Conservation (phyloP, 2,329 filamentous ascomycete genomes). For the Beauveria australis region DNA sequence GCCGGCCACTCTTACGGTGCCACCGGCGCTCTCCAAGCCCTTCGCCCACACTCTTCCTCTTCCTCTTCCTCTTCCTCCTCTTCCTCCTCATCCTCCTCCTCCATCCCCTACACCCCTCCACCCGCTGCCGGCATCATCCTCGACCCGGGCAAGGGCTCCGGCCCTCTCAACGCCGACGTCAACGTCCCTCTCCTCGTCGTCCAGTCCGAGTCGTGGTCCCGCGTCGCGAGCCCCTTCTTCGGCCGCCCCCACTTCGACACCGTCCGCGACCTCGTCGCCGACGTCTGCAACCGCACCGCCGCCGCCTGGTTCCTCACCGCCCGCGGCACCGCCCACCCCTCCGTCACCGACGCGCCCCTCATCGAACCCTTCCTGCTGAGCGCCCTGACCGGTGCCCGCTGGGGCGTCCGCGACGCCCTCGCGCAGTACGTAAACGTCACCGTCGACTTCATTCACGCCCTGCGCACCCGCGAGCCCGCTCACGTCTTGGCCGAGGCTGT, state of each 20-base stretch:
- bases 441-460: conserved; percentile 46
- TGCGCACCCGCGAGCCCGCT: conserved; percentile 31
- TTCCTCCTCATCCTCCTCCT: conserved; percentile 22
- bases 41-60: conserved; percentile 34
- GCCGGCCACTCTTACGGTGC: conserved; percentile 60
- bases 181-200: conserved; percentile 51
- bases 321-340: conserved; percentile 50
- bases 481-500: conserved; percentile 43
- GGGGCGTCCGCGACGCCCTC: conserved; percentile 49
- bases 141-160: conserved; percentile 58
- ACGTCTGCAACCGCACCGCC: conserved; percentile 34
- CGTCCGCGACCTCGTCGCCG: conserved; percentile 46
- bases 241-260: conserved; percentile 57
- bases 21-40: conserved; percentile 52
- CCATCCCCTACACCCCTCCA: conserved; percentile 28
- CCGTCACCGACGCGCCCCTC: conserved; percentile 58
- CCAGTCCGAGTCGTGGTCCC: conserved; percentile 59
- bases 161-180: conserved; percentile 51
- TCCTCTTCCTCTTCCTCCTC: conserved; percentile 12
- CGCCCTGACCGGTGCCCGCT: conserved; percentile 51
- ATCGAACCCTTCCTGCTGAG: conserved; percentile 53
- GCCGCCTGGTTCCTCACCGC: conserved; percentile 47
- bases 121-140: conserved; percentile 52
- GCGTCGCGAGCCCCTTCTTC: conserved; percentile 47
- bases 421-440: conserved; percentile 52